phyloP scores from a whole-genome alignment of 495 filamentous ascomycete genomes.

The Xylaria telfairii region DNA sequence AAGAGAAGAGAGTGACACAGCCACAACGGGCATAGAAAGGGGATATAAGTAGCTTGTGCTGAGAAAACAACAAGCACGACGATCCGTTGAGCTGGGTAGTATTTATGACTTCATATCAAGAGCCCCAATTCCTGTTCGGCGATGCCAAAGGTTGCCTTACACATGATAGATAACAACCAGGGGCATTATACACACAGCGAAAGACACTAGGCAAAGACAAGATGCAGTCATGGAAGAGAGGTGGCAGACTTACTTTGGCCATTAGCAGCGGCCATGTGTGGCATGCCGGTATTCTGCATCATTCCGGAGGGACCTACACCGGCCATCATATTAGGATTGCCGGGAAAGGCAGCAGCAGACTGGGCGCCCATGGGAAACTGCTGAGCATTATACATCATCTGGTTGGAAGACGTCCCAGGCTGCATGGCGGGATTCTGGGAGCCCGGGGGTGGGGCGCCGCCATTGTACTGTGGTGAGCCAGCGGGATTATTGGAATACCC shows the following conservation, averaged over 20 bases:
- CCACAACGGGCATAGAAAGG: neutral
- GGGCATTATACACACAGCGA: constrained; percentile 26
- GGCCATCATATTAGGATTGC: constrained; percentile 55
- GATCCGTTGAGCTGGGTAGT: neutral
- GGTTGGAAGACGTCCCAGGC: constrained; percentile 50
- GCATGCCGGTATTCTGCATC: constrained; percentile 61
- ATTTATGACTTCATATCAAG: constrained; percentile 9
- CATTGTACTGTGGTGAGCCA: constrained; percentile 51
- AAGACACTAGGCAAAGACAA: constrained; percentile 30
- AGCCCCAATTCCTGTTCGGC: neutral
- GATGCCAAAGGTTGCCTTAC: constrained; percentile 23
- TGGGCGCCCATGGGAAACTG: constrained; percentile 55
- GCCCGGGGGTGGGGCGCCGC: constrained; percentile 50
- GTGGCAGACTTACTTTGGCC: constrained; percentile 53
- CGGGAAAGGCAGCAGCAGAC: constrained; percentile 46
- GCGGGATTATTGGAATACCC: constrained; percentile 56
- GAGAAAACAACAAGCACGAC: neutral
- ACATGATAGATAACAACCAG: constrained; percentile 7
- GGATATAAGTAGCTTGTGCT: neutral
- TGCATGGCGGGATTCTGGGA: constrained; percentile 54
- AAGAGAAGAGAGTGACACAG: neutral
- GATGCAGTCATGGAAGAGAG: constrained; percentile 28
- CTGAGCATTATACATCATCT: constrained; percentile 50
- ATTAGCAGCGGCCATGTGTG: constrained; percentile 56
- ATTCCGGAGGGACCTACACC: constrained; percentile 56